Evolutionary conservation across 2,329 filamentous ascomycete species (phyloP), one percentile per base, ranked within the genome.

Genomic region (Hyphodiscus sp.): DNA sequence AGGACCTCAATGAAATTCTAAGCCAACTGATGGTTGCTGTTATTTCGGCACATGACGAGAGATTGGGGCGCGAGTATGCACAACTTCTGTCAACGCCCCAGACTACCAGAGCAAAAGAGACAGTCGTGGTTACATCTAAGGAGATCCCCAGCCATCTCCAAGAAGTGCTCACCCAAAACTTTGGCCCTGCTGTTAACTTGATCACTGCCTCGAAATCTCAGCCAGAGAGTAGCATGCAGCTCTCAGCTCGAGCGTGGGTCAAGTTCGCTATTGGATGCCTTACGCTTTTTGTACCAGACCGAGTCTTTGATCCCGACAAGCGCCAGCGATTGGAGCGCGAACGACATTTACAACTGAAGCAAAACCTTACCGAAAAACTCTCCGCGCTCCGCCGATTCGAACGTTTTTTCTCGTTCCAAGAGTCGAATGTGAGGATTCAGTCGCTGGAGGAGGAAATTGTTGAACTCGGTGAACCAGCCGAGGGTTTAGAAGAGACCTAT

Each of bases 211-310:
- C 66, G 18, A 59, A 56, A 20, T 60, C 67, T 45, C 43, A 63
- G 4, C 52, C 63, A 19, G 55, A 62, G 6, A 52, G 60, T n/a
- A 51, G 63, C 10, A 64, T 68, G 41, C 61, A 60, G 49, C 67
- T 70, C 49, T 71, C 76, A 19, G 78, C 81, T 19, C 70, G 86
- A 20, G 85, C 87, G 5, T 94, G 91, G 82, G 77, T 91, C 26
- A 77, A 86, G 49, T 83, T 96, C 56, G 86, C 89, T 1, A 71
- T 91, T 19, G 85, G 85, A 16, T 81, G 86, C 41, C 75, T 97
- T 47, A 80, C 81, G 57, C 76, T 96, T 2, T 96, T 92, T 65
- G 83, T 97, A 2, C 91, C 95, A 0, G 86, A 95, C 68, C 85
- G 86, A 60, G 80, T 87, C 2, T 94, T 92, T 63, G 94, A 99